Evolutionary conservation across 2,329 filamentous ascomycete genomes (phyloP).

Genomic region (Monosporascus sp.): DNA sequence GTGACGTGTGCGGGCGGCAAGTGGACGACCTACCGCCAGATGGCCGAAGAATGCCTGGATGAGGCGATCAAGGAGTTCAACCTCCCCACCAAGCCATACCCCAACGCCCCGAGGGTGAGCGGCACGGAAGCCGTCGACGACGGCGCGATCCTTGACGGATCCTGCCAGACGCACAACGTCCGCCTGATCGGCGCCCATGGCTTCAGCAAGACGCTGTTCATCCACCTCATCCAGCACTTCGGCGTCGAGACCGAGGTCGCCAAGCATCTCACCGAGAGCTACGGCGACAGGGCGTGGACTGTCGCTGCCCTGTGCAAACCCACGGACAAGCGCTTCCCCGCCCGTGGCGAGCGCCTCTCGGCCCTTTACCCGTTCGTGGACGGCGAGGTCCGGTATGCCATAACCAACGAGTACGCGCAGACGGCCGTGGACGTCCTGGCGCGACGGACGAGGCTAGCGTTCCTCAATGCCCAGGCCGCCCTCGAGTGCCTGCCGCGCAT

Average conservation of each 20-base stretch:
- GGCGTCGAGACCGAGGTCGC: conserved; percentile 89
- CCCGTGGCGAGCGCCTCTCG: conserved; percentile 74
- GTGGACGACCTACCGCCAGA: conserved; percentile 90
- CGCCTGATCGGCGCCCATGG: conserved; percentile 79
- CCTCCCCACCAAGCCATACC: conserved; percentile 51
- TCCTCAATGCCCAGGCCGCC: conserved; percentile 86
- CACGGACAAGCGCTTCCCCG: conserved; percentile 75
- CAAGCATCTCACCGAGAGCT: conserved; percentile 79
- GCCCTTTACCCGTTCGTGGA: conserved; percentile 85
- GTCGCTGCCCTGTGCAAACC: conserved; percentile 75
- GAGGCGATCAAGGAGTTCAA: conserved; percentile 66
- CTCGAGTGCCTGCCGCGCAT: conserved; percentile 78
- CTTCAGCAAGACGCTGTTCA: conserved; percentile 84
- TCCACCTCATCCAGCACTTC: conserved; percentile 91
- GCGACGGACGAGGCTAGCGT: conserved; percentile 76
- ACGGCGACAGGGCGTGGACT: conserved; percentile 89
- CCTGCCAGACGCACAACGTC: conserved; percentile 78
- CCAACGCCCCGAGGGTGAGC: conserved; percentile 60
- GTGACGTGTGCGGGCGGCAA: conserved; percentile 85
- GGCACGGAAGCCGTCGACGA: conserved; percentile 68
- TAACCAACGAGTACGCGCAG: conserved; percentile 85
- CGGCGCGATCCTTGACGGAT: conserved; percentile 56
- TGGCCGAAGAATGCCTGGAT: conserved; percentile 87
- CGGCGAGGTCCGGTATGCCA: conserved; percentile 83
- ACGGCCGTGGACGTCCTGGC: conserved; percentile 86